phyloP scores from a whole-genome alignment of 2,329 filamentous ascomycete species.

The Sporothrix protearum region DNA sequence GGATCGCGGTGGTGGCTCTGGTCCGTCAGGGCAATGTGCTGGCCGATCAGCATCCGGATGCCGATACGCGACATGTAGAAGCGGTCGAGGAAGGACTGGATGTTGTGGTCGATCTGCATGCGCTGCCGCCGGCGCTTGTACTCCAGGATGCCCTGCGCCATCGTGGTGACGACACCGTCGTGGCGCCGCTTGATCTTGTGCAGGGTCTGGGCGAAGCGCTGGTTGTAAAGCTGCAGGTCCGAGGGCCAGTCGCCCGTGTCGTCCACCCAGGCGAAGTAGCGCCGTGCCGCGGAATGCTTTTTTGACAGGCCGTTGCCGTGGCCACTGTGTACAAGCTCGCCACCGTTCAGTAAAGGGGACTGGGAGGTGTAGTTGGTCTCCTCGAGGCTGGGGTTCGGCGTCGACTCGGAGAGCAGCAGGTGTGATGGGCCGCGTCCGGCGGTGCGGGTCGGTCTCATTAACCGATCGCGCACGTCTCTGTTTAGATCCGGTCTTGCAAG shows the following conservation, averaged over 20 bases:
- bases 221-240: conserved; percentile 91
- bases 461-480: conserved; percentile 70
- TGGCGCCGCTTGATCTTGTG: conserved; percentile 94
- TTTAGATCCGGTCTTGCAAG: conserved; percentile 74
- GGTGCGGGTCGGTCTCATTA: conserved; percentile 64
- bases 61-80: conserved; percentile 99
- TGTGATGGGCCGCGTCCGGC: conserved; percentile 53
- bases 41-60: conserved; percentile 97
- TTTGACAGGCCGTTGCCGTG: conserved; percentile 42
- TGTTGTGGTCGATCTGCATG: conserved; percentile 97
- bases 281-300: conserved; percentile 55
- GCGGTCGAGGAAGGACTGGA: conserved; percentile 94
- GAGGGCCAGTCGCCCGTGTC: conserved; percentile 88
- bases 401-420: conserved; percentile 70
- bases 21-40: conserved; percentile 95
- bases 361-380: conserved; percentile 73
- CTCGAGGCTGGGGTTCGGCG: conserved; percentile 82
- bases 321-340: conserved; percentile 35
- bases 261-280: conserved; percentile 91
- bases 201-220: conserved; percentile 79
- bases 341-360: conserved; percentile 33
- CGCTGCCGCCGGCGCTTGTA: conserved; percentile 95
- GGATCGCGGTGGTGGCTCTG: conserved; percentile 86
- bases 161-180: conserved; percentile 95
- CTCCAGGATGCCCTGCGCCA: conserved; percentile 95